Conservation (phyloP, 2,329 filamentous ascomycete genomes). For the Botrytis paeoniae region DNA sequence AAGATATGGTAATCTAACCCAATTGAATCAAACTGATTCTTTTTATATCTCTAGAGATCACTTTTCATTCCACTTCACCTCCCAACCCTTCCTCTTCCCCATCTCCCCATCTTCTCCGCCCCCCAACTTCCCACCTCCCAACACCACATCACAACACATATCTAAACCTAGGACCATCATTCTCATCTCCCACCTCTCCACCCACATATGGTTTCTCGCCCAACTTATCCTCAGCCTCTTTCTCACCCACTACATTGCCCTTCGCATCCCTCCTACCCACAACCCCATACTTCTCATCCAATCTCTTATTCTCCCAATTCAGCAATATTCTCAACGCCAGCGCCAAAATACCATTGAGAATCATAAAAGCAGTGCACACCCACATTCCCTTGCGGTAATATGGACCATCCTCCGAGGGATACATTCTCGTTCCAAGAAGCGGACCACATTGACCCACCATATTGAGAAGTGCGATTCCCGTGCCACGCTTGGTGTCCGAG, state of each 20-base stretch:
- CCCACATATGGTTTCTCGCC: not conserved
- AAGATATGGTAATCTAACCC: not conserved
- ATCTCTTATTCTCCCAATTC: conserved; percentile 56
- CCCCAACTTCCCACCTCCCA: not conserved
- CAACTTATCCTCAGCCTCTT: not conserved
- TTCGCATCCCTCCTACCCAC: conserved; percentile 20
- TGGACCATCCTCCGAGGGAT: conserved; percentile 48
- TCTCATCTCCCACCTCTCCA: conserved; percentile 26
- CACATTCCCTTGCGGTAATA: conserved; percentile 54
- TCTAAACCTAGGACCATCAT: conserved; percentile 32
- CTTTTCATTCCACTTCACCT: not conserved
- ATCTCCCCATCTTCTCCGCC: not conserved
- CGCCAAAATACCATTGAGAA: conserved; percentile 56
- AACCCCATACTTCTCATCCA: conserved; percentile 46
- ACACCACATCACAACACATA: conserved; percentile 28
- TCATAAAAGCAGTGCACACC: conserved; percentile 60
- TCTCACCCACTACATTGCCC: conserved; percentile 6
- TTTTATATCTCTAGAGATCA: not conserved
- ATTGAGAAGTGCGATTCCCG: conserved; percentile 64
- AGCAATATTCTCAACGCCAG: conserved; percentile 52
- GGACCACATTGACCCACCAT: conserved; percentile 64
- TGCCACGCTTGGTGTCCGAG: conserved; percentile 63
- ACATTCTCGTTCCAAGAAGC: conserved; percentile 61
- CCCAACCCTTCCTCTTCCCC: not conserved
- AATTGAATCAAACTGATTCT: not conserved